These are phyloP conservation scores for Microdochium nivale DNA, from an alignment of 2,329 filamentous ascomycete species.

Conservation along the genomic window DNA sequence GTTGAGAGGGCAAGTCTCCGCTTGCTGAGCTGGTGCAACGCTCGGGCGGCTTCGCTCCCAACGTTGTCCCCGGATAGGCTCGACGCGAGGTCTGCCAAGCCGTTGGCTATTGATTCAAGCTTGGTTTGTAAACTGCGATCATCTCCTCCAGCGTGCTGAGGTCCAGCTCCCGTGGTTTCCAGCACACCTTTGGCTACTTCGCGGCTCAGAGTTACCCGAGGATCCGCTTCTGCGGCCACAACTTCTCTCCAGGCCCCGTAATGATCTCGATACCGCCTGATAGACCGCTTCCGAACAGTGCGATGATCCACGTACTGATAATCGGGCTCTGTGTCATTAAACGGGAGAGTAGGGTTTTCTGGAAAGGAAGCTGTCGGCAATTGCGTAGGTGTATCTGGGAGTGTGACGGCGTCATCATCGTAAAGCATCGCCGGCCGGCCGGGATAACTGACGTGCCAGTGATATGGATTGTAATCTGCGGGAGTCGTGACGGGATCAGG, in stretches of 20 bases:
- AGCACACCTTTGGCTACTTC: constrained; percentile 28
- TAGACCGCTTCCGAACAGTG: constrained; percentile 28
- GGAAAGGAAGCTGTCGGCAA: constrained; percentile 19
- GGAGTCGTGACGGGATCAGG: constrained; percentile 20
- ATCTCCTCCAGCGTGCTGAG: constrained; percentile 8
- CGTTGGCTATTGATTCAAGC: constrained; percentile 8
- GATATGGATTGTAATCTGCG: constrained; percentile 22
- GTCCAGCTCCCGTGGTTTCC: constrained; percentile 4
- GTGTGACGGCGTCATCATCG: constrained; percentile 11
- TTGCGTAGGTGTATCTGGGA: constrained; percentile 19
- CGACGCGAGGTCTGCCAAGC: not conserved
- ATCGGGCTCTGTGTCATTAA: constrained; percentile 15
- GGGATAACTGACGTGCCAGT: constrained; percentile 28
- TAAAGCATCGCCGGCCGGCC: constrained; percentile 14
- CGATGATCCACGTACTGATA: constrained; percentile 26
- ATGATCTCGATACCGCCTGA: constrained; percentile 31
- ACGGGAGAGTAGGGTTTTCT: constrained; percentile 19
- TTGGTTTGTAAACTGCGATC: constrained; percentile 7
- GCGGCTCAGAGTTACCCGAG: constrained; percentile 30
- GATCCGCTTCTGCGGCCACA: constrained; percentile 25
- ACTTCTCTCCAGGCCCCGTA: constrained; percentile 35
- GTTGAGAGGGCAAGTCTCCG: constrained; percentile 22
- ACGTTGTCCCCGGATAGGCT: not conserved
- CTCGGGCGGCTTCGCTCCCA: constrained; percentile 30
- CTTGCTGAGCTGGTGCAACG: constrained; percentile 31